phyloP scores from a whole-genome alignment of 306 rosid genomes.

The Vigna mungo region DNA sequence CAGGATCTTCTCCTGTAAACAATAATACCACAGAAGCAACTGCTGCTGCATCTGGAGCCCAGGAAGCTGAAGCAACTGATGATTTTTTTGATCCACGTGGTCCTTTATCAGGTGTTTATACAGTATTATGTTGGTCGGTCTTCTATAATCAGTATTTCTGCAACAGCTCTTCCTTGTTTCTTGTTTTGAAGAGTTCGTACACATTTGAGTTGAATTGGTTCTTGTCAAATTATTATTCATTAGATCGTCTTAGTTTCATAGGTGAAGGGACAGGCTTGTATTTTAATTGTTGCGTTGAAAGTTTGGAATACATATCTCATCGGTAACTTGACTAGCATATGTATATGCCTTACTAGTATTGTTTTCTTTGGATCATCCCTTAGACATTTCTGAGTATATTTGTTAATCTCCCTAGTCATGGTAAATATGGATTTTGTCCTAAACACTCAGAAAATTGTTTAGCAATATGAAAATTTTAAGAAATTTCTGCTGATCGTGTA shows the following conservation, averaged over 20 bases:
- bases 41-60: constrained; percentile 55
- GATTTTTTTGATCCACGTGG: constrained; percentile 98
- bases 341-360: neutral
- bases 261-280: constrained; percentile 3
- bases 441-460: constrained; percentile 16
- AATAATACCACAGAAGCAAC: constrained; percentile 60
- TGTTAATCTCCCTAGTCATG: neutral
- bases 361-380: constrained; percentile 10
- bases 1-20: constrained; percentile 59
- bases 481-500: neutral
- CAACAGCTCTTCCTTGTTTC: neutral
- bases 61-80: constrained; percentile 65
- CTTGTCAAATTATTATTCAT: constrained; percentile 9
- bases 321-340: constrained; percentile 25
- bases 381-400: neutral
- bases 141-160: constrained; percentile 25
- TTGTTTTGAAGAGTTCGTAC: constrained; percentile 17
- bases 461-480: neutral
- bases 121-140: constrained; percentile 33
- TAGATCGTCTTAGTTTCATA: neutral
- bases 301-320: neutral
- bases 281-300: constrained; percentile 10
- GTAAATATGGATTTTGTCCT: constrained; percentile 19
- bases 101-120: constrained; percentile 61
- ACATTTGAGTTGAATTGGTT: constrained; percentile 14